Base-by-base conservation (phyloP, 2,329 filamentous ascomycete genomes). In the Aspergillus arachidicola region DNA sequence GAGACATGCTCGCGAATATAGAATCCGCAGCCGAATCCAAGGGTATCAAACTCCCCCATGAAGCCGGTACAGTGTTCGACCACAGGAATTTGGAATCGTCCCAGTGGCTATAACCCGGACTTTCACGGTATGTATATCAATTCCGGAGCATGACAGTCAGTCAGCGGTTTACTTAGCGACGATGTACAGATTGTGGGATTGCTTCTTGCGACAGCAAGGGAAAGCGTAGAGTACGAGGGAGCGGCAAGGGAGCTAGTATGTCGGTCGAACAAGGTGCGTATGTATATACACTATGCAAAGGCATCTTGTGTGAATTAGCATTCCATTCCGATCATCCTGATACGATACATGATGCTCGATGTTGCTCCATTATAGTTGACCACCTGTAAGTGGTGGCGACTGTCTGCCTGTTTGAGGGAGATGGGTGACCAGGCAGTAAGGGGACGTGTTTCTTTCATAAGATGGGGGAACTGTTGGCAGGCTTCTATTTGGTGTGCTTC, bases 1-100 rank as follows among this genome's bases (percentile, higher is more conserved):
- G 70, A 38, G 64, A 65, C 6, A 66, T 68, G 36, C 62, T 75
- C 26, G 59, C 66, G n/a, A 67, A 64, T 4, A 70, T 76, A 21
- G 65, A 69, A 43, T 64, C 45, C 3, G 60, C 65, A 2, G 64
- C 66, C 19, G 48, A 66, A 38, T 51, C 59, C 10, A 66, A 60
- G 30, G 54, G 21, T 5, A 61, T 71, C 28, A 61, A 14, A 21
- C 55, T 75, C 11, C 72, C 74, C 1, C n/a, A 58, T 6, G 73
- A 75, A 46, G 68, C 64, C 7, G 53, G 67, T 38, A 64, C 64
- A 5, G 65, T 74, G 36, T 60, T 74, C 9, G 66, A 70, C 36
- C 34, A 61, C 58, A 34, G 68, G 65, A 57, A 60, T 59, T 43
- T 65, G 34, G 65, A 64, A 48, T 63, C 48, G 11, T 67, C 64